Base-by-base conservation (phyloP, 176 grass and related monocot species). In the Oryza coarctata region DNA sequence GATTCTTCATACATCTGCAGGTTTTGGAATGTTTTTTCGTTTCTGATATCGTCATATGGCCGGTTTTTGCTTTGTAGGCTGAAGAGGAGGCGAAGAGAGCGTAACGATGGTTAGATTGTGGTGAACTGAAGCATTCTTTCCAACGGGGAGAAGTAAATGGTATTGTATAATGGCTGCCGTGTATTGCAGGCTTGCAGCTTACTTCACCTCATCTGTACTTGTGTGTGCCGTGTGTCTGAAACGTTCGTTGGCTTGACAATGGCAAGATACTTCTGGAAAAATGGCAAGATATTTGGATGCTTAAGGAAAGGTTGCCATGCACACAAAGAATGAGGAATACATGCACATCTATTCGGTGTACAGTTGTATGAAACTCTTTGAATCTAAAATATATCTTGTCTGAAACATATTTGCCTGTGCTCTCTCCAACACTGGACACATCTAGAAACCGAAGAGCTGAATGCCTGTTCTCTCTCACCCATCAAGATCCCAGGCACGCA, bases 31-130 rank as follows among this genome's bases (percentile, higher is more conserved):
- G n/a, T 27, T 18, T 7, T 9, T 70, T 44, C 74, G 2, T 80
- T 49, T 28, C 85, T 91, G 67, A 89, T 5, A 55, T 55, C n/a
- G 5, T 34, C 5, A 70, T 55, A 7, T 6, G n/a, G n/a, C 14
- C 35, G 27, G 5, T 67, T 75, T 62, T 36, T 40, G 26, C 61
- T 73, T 80, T 66, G 25, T 81, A 97, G 94, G 94, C 94, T 71
- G 86, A 89, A 58, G 49, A 23, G 60, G 91, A 91, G 83, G 94
- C 81, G 13, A 86, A 68, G 76, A 71, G 50, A 57, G 33, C 50
- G 27, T 89, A 87, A 69, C 4, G 23, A 33, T 60, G 45, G 35
- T 84, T 77, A 74, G 60, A 45, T 31, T 50, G 44, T 33, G 73
- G 7, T 44, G 88, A 66, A 50, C 9, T 13, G 71, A 32, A 67